These are phyloP conservation scores for Arabis alpina DNA, from an alignment of 345 rosid species.

Conservation along the genomic window DNA sequence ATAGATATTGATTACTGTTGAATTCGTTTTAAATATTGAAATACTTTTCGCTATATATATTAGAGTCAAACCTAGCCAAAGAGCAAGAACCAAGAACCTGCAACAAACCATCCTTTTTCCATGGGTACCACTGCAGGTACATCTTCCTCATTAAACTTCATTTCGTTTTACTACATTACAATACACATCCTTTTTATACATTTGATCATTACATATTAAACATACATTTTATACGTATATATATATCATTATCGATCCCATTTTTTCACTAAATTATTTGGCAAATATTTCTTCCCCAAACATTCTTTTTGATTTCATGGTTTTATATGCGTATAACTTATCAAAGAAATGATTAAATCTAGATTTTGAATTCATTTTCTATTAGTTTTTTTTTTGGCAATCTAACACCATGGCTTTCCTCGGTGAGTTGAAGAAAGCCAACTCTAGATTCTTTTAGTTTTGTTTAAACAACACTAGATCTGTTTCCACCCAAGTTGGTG, in stretches of 20 bases:
- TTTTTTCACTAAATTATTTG: not conserved
- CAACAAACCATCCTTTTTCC: slow-evolving; percentile 8
- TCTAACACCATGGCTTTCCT: no score
- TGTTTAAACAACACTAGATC: no score
- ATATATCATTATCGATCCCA: not conserved
- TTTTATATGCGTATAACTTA: not conserved
- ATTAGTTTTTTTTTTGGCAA: no score
- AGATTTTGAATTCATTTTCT: no score
- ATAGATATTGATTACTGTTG: no score
- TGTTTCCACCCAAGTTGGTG: no score
- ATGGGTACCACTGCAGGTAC: slow-evolving; percentile 32
- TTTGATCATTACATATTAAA: slow-evolving; percentile 9
- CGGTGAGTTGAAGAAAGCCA: no score
- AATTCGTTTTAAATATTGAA: no score
- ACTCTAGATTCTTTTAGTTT: no score
- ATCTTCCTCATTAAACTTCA: not conserved
- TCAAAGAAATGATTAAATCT: not conserved
- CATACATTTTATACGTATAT: not conserved
- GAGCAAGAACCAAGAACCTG: slow-evolving; percentile 1
- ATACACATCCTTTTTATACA: not conserved
- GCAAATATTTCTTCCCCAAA: not conserved
- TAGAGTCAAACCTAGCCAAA: not conserved
- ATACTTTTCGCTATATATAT: slow-evolving; percentile 1
- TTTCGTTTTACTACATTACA: not conserved
- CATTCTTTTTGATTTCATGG: slow-evolving; percentile 1